Conservation (phyloP, 495 filamentous ascomycete genomes). For the Hypoxylon rickii region DNA sequence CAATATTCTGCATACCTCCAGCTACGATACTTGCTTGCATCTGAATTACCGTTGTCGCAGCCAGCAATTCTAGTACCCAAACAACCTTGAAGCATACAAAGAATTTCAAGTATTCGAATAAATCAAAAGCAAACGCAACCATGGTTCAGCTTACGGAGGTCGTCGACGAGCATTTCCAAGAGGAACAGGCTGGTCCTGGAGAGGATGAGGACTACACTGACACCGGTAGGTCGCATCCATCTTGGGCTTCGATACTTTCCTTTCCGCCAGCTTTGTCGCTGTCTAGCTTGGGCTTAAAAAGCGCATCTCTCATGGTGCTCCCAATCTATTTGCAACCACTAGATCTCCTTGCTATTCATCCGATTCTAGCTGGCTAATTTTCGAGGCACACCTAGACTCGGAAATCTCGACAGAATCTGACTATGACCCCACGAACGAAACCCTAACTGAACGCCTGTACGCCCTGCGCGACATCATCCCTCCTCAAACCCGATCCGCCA, state of each 20-base stretch:
- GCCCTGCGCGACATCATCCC: conserved; percentile 93
- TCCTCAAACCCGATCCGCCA: conserved; percentile 72
- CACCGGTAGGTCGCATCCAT: conserved; percentile 69
- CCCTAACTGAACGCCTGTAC: conserved; percentile 75
- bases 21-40: neutral
- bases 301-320: too few species aligned
- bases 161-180: conserved; percentile 88
- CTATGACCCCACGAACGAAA: conserved; percentile 59
- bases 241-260: conserved; percentile 9
- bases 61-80: neutral
- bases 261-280: too few species aligned
- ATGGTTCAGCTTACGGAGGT: conserved; percentile 99
- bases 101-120: too few species aligned
- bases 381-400: conserved; percentile 54
- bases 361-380: conserved; percentile 22
- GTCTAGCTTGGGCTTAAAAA: too few species aligned
- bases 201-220: conserved; percentile 90
- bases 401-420: conserved; percentile 65
- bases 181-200: conserved; percentile 70
- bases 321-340: too few species aligned
- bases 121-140: conserved; percentile 15
- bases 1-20: too few species aligned
- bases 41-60: neutral
- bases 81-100: conserved; percentile 4
- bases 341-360: neutral